These are phyloP conservation scores for Ceratocystis cubensis DNA, from an alignment of 2,329 filamentous ascomycete genomes.

Conservation along the genomic window DNA sequence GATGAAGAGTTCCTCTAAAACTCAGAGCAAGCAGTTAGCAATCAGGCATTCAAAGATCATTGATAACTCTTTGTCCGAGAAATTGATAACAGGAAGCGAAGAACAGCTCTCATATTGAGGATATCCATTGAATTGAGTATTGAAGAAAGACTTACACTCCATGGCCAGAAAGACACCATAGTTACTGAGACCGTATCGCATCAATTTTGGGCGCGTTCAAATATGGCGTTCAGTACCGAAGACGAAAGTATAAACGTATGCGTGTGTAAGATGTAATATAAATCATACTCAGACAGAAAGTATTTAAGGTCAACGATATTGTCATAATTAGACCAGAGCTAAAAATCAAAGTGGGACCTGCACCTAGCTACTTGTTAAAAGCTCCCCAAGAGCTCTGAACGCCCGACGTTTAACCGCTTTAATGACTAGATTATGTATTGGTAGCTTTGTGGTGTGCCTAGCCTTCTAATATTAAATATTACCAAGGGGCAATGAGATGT, in stretches of 20 bases:
- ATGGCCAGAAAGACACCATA: conserved; percentile 83
- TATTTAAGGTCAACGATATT: not conserved
- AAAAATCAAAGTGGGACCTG: not conserved
- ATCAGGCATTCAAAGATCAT: not conserved
- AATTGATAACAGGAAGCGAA: not conserved
- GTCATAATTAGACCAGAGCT: not conserved
- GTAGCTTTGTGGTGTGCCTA: no score
- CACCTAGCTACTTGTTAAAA: not conserved
- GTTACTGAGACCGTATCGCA: conserved; percentile 20
- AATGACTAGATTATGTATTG: no score
- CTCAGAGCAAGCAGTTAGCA: not conserved
- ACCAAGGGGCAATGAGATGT: no score
- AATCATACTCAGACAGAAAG: not conserved
- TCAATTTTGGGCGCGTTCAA: no score
- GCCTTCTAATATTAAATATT: no score
- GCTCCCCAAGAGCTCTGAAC: not conserved
- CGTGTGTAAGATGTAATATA: not conserved
- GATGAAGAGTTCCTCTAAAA: conserved; percentile 64
- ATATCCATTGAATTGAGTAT: not conserved
- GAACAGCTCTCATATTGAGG: not conserved
- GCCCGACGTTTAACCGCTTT: not conserved
- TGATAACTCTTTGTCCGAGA: no score
- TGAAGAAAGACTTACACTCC: conserved; percentile 45
- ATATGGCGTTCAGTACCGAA: no score
- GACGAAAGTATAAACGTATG: not conserved